Percentiles rank a stretch among this genome's conserved stretches.
Evolutionary conservation across 129 eudicot species (phyloP).

Genomic region (Escallonia herrerae): DNA sequence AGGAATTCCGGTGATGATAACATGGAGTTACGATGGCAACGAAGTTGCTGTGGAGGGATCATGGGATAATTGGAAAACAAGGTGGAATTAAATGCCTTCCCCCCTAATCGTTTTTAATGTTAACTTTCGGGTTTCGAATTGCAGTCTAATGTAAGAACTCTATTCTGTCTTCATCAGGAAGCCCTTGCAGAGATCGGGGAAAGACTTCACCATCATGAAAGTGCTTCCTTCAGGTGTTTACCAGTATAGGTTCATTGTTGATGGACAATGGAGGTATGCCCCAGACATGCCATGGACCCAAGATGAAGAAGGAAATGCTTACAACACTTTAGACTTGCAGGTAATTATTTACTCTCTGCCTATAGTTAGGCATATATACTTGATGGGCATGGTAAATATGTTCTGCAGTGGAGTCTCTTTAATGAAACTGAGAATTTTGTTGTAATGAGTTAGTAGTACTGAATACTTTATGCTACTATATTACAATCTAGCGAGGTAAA

Average conservation of each 20-base stretch:
- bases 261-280: constrained; percentile 85
- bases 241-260: constrained; percentile 87
- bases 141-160: neutral
- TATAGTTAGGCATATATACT: neutral
- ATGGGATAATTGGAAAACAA: constrained; percentile 96
- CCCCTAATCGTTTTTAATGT: too few species aligned
- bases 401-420: neutral
- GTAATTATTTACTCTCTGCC: constrained; percentile 22
- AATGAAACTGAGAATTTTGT: neutral
- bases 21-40: constrained; percentile 87
- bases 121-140: neutral
- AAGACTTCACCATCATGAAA: constrained; percentile 91
- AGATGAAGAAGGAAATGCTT: constrained; percentile 87
- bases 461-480: neutral
- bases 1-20: constrained; percentile 92
- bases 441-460: neutral
- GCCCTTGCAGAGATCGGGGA: constrained; percentile 88
- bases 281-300: constrained; percentile 82
- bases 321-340: constrained; percentile 82
- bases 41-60: constrained; percentile 96
- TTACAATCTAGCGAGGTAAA: neutral
- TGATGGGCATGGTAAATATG: neutral
- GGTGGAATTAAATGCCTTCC: constrained; percentile 25
- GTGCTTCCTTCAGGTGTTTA: constrained; percentile 97
- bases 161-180: constrained; percentile 37